Evolutionary conservation across 2,329 filamentous ascomycete genomes (phyloP).

Genomic region (Stagonosporopsis rhizophila): DNA sequence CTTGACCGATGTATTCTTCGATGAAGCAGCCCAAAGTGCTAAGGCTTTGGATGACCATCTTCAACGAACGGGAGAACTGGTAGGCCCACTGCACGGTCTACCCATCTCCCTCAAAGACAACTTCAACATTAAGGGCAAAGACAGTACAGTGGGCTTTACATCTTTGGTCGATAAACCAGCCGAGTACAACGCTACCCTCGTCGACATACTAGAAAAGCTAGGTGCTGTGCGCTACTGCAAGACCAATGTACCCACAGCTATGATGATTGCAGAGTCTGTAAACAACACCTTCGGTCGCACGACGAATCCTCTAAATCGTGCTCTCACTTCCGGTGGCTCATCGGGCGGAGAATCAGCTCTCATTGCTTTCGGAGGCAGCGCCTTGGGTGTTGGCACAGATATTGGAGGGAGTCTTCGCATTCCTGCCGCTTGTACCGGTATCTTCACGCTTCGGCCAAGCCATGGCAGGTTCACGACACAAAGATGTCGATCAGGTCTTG

Average conservation of each 20-base stretch:
- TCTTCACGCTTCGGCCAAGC: slow-evolving; percentile 64
- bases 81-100: slow-evolving; percentile 64
- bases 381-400: slow-evolving; percentile 69
- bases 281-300: slow-evolving; percentile 71
- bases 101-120: slow-evolving; percentile 75
- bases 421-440: slow-evolving; percentile 64
- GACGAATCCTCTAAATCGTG: slow-evolving; percentile 66
- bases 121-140: slow-evolving; percentile 67
- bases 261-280: slow-evolving; percentile 73
- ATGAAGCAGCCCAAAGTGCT: slow-evolving; percentile 60
- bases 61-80: slow-evolving; percentile 52
- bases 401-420: slow-evolving; percentile 66
- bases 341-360: slow-evolving; percentile 73
- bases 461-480: slow-evolving; percentile 67
- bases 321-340: slow-evolving; percentile 68
- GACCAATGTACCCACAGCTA: slow-evolving; percentile 72
- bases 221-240: slow-evolving; percentile 74
- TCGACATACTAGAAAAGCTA: slow-evolving; percentile 63
- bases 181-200: slow-evolving; percentile 62
- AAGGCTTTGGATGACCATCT: slow-evolving; percentile 62
- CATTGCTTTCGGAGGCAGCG: slow-evolving; percentile 65
- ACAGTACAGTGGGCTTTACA: slow-evolving; percentile 69
- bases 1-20: slow-evolving; percentile 64
- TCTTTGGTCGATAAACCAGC: slow-evolving; percentile 67
- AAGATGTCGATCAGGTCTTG: slow-evolving; percentile 62